Evolutionary conservation across 1,139 yeast species (phyloP), one percentile per base, ranked within the genome.

Genomic region (Kluyveromyces sp.): DNA sequence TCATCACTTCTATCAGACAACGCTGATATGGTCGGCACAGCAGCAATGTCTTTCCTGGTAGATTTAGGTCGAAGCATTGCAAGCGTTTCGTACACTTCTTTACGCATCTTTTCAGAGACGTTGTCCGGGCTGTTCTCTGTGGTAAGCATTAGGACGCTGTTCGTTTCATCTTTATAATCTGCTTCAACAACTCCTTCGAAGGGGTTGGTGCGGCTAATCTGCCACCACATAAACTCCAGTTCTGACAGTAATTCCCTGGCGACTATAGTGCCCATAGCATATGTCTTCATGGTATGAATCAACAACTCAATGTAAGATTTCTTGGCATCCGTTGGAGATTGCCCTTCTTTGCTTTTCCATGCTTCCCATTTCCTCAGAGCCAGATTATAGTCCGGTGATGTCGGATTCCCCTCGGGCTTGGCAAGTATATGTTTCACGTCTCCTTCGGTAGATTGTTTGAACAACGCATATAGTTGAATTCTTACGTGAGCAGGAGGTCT

Each of bases 381-480:
- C 3, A 81, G 82, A 53, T 75, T 80, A 54, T 78, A 85, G 51
- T 79, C 86, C 6, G 75, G 69, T 0, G 77, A 64, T 41, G 36
- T 32, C 9, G 43, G 35, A 30, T 64, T 66, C 4, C 88, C 89
- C 1, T 65, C 63, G 0, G 92, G 89, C 38, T 87, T 69, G 1
- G 75, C 73, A 78, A 81, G 75, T 22, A 80, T 70, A 2, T 82
- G 81, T 40, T 75, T 77, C 3, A 83, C 87, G 59, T 86, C 78
- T 2, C 95, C 95, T 63, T 84, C 94, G 3, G 94, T 84, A 2
- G 95, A 89, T 58, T 86, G 95, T 56, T 86, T 86, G 65, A 85
- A 86, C 41, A 86, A 70, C 0, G 95, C 95, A 60, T 86, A 86
- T 7, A 86, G 69, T 47, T 73, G 74, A 46, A 83, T 78, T 28